Conservation (phyloP, 768 basidiomycete species). For the Mrakia blollopis region DNA sequence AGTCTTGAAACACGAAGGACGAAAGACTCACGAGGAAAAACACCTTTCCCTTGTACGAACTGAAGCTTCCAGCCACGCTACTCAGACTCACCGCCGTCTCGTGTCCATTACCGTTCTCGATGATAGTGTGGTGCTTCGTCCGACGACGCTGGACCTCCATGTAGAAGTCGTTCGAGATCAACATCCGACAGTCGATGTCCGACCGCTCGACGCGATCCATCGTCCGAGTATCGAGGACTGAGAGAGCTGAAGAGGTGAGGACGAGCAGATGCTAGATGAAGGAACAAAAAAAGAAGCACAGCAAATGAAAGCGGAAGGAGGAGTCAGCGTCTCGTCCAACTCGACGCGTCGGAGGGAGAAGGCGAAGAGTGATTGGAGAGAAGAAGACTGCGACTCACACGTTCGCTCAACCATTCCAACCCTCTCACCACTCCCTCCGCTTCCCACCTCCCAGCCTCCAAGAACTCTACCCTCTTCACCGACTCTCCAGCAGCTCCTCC, state of each 20-base stretch:
- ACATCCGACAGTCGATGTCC: slow-evolving; percentile 35
- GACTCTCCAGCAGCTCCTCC: background rate
- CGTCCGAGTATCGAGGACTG: slow-evolving; percentile 63
- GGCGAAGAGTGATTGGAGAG: background rate
- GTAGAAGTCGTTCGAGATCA: slow-evolving; percentile 33
- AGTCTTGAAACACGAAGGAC: background rate
- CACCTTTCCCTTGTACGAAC: slow-evolving; percentile 81
- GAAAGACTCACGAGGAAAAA: slow-evolving; percentile 69
- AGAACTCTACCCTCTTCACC: slow-evolving; percentile 58
- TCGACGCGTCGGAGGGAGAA: background rate
- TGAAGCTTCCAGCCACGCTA: slow-evolving; percentile 58
- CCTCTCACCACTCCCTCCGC: slow-evolving; percentile 62
- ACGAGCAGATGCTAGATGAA: slow-evolving; percentile 38
- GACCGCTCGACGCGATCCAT: slow-evolving; percentile 58
- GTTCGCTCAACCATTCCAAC: slow-evolving; percentile 79
- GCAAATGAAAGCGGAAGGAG: slow-evolving; percentile 37
- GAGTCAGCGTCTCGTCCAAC: slow-evolving; percentile 39
- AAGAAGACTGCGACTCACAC: slow-evolving; percentile 57
- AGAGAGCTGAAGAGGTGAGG: slow-evolving; percentile 53
- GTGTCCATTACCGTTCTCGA: background rate
- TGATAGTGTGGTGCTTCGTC: background rate
- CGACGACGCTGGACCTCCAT: background rate
- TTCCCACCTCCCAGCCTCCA: slow-evolving; percentile 58
- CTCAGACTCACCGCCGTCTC: slow-evolving; percentile 13
- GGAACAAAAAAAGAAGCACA: slow-evolving; percentile 42